Evolutionary conservation across 805 yeast genomes (phyloP).

Genomic region (Lipomyces kockii): DNA sequence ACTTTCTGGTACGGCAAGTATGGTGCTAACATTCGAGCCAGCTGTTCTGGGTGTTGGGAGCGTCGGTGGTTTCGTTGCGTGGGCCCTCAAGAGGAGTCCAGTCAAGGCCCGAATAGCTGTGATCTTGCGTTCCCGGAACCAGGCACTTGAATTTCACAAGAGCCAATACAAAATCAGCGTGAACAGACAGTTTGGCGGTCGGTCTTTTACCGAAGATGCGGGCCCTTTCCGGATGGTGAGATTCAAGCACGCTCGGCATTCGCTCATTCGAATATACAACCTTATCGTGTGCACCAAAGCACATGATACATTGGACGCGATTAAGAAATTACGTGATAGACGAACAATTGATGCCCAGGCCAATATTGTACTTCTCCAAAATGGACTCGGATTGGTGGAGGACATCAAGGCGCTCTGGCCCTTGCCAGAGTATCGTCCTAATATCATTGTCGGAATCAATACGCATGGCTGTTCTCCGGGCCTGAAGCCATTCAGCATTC

Average conservation of each 20-base stretch:
- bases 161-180: not conserved
- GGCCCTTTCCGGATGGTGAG: not conserved
- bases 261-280: conserved; percentile 3
- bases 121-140: conserved; percentile 1
- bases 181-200: not conserved
- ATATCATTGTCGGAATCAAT: conserved; percentile 72
- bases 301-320: conserved; percentile 68
- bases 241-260: not conserved
- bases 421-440: conserved; percentile 53
- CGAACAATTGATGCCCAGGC: conserved; percentile 12
- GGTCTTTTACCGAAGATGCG: not conserved
- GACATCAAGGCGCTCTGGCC: conserved; percentile 63
- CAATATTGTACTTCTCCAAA: conserved; percentile 67
- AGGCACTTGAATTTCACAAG: not conserved
- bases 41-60: not conserved
- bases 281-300: conserved; percentile 77
- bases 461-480: conserved; percentile 73
- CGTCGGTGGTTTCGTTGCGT: not conserved
- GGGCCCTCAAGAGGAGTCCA: conserved; percentile 3
- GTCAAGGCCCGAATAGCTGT: not conserved
- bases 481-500: conserved; percentile 44
- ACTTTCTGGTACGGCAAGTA: not conserved
- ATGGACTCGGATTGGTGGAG: conserved; percentile 78
- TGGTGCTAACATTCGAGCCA: not conserved
- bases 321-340: conserved; percentile 4